These are phyloP conservation scores for Tetrastigma voinierianum DNA, from an alignment of 164 flowering plant species.

Conservation along the genomic window DNA sequence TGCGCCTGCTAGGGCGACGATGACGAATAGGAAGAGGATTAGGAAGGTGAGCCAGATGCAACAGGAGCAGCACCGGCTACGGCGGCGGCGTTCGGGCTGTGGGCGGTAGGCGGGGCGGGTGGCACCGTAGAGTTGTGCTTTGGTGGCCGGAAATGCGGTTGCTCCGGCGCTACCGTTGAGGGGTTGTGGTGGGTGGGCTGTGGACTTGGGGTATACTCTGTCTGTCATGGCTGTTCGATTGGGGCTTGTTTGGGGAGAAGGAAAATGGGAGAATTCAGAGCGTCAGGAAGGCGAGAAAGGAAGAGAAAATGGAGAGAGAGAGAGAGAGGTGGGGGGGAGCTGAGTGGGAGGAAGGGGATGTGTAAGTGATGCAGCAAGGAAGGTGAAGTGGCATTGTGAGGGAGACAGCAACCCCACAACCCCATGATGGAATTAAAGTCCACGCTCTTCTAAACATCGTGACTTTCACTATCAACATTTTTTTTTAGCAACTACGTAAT, in stretches of 20 bases:
- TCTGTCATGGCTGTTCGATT: conserved; percentile 34
- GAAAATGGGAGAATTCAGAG: neutral
- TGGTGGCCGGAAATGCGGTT: conserved; percentile 51
- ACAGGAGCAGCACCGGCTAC: conserved; percentile 60
- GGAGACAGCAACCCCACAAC: conserved; percentile 9
- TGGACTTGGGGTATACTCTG: conserved; percentile 46
- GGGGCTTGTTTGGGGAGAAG: neutral
- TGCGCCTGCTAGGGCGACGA: conserved; percentile 53
- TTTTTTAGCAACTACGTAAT: no score
- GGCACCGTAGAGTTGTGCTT: conserved; percentile 65
- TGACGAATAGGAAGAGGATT: conserved; percentile 41
- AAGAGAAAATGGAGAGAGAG: neutral
- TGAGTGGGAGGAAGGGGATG: neutral
- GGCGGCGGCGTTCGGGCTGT: conserved; percentile 40
- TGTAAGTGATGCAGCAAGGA: neutral
- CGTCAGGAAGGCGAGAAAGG: neutral
- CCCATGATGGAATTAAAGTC: neutral
- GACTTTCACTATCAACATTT: no score
- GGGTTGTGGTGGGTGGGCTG: conserved; percentile 22
- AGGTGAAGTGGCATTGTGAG: conserved; percentile 5
- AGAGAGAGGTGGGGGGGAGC: neutral
- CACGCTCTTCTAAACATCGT: neutral
- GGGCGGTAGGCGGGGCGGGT: conserved; percentile 71
- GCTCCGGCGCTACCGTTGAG: conserved; percentile 4
- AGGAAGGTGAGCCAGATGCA: conserved; percentile 41